Base-by-base conservation (phyloP, 192 early-diverging fungal genomes). In the Rhizophagus clarus region DNA sequence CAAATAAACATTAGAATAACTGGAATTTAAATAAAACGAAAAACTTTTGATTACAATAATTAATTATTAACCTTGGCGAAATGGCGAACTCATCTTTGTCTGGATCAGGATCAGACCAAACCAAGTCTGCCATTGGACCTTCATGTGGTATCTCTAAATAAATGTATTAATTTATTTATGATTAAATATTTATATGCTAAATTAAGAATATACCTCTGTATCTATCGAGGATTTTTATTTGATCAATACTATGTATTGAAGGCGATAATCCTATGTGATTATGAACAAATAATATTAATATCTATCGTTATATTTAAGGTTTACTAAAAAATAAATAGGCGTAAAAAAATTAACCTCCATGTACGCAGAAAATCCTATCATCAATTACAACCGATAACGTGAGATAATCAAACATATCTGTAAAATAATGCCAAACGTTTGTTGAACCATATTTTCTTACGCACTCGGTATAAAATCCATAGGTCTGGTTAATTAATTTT, bases 381-480 rank as follows among this genome's bases (percentile, higher is more conserved):
- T 98, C 93, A 75, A 98, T 96, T 10, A 95, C 93, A 3, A 95
- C 96, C 0, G 93, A 93, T 34, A 98, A 82, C 1, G 95, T 94
- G 34, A 98, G 87, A 79, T 92, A 98, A 82, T 98, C 97, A 85
- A 98, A 98, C 82, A 97, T 83, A 67, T 97, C 94, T 22, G 96
- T 97, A 84, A 97, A 97, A 34, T 95, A 96, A 6, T 89, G 88
- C 97, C 97, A 99, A 12, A 98, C 96, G 15, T 88, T 88, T 0
- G 91, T 83, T 22, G 88, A 89, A 4, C 94, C 95, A 80, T 97
- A 97, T 83, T 96, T 97, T 29, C 92, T 88, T 85, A 95, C 88
- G 79, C 96, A 97, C 79, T 97, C 95, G 1, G 95, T 90, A 82
- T 97, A 97, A 80, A 98, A 98, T 69, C 97, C 97, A 77, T 98